These are phyloP conservation scores for Xylariaceae sp. DNA, from an alignment of 2,329 filamentous ascomycete genomes.

Conservation along the genomic window DNA sequence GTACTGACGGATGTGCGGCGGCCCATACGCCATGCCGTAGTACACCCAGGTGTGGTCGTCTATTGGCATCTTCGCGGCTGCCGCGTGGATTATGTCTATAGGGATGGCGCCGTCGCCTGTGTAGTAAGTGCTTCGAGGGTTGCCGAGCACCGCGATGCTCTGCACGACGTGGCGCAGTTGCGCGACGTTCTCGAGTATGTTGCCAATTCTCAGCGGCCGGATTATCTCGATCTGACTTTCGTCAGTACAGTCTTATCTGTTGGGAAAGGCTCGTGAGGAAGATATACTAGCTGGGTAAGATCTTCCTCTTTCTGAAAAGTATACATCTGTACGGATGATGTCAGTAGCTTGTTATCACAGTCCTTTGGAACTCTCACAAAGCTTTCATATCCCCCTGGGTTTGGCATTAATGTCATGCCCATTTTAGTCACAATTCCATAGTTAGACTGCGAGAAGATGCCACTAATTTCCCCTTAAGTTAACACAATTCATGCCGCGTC, in stretches of 20 bases:
- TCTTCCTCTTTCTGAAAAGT: conserved; percentile 57
- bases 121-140: conserved; percentile 43
- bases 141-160: conserved; percentile 43
- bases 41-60: conserved; percentile 46
- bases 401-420: conserved; percentile 59
- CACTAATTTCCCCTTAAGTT: conserved; percentile 33
- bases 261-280: not conserved
- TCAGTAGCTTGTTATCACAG: conserved; percentile 12
- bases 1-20: conserved; percentile 42
- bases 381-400: conserved; percentile 54
- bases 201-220: conserved; percentile 49
- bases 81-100: conserved; percentile 39
- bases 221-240: conserved; percentile 50
- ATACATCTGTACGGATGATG: conserved; percentile 45
- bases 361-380: conserved; percentile 36
- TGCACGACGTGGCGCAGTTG: conserved; percentile 45
- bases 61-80: conserved; percentile 36
- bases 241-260: not conserved
- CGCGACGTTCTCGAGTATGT: conserved; percentile 47
- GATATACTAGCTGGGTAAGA: conserved; percentile 46
- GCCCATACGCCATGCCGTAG: conserved; percentile 45
- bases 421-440: conserved; percentile 60
- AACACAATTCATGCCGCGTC: not conserved
- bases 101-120: conserved; percentile 42
- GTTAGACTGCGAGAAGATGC: conserved; percentile 57